Conservation (phyloP, 2,329 filamentous ascomycete species). For the Diplodia intermedia region DNA sequence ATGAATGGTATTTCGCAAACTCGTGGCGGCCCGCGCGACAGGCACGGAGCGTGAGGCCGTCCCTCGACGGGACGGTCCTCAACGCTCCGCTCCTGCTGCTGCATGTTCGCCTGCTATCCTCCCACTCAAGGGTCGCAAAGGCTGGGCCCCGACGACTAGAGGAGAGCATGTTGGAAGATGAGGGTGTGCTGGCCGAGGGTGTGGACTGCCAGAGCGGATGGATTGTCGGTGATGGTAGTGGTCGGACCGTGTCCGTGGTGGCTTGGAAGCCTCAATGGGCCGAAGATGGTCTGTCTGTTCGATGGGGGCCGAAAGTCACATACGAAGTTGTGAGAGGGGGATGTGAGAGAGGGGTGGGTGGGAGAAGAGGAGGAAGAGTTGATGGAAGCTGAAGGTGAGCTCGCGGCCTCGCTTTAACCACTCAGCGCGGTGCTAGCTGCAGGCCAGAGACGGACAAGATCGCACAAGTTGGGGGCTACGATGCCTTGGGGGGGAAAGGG, state of each 20-base stretch:
- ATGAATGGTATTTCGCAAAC: neutral
- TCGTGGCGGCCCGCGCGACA: neutral
- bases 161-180: neutral
- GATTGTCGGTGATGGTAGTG: neutral
- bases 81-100: no score
- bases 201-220: neutral
- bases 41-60: neutral
- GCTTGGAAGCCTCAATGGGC: neutral
- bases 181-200: neutral
- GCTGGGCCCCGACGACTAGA: neutral
- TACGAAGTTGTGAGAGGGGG: no score
- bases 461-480: conserved; percentile 10
- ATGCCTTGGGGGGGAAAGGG: neutral
- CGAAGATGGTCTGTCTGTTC: no score
- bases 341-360: neutral
- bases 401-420: conserved; percentile 8
- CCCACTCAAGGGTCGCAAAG: neutral
- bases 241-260: neutral
- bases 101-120: neutral
- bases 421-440: neutral
- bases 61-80: neutral
- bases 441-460: neutral
- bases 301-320: no score
- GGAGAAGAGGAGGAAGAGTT: neutral
- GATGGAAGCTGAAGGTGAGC: neutral